phyloP scores from a whole-genome alignment of 345 rosid genomes.

The Gynandropsis gynandra region DNA sequence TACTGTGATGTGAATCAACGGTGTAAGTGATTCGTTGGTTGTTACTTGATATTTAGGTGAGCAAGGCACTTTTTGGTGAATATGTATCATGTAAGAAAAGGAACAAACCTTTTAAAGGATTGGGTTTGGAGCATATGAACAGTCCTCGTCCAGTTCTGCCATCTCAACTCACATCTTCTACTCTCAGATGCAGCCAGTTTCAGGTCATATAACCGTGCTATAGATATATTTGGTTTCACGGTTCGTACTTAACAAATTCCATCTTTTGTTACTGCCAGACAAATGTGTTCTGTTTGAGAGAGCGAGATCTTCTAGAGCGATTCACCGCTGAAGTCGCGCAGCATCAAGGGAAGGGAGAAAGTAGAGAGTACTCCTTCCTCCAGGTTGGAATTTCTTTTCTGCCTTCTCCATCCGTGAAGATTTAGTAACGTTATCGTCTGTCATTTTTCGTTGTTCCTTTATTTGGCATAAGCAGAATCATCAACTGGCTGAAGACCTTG shows the following conservation, averaged over 20 bases:
- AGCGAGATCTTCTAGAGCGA: slow-evolving; percentile 69
- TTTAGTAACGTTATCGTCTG: background rate
- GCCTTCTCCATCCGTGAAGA: background rate
- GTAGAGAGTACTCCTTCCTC: slow-evolving; percentile 50
- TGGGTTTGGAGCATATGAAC: slow-evolving; percentile 89
- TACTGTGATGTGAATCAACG: slow-evolving; percentile 5
- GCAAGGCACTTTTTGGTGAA: slow-evolving; percentile 88
- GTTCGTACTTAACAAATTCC: background rate
- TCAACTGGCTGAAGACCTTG: slow-evolving; percentile 82
- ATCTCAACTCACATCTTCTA: slow-evolving; percentile 52
- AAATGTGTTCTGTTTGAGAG: slow-evolving; percentile 63
- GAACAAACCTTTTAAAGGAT: slow-evolving; percentile 54
- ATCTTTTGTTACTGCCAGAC: slow-evolving; percentile 33
- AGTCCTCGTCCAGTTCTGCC: slow-evolving; percentile 55
- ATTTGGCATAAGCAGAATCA: slow-evolving; percentile 41
- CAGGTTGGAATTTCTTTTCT: slow-evolving; percentile 33
- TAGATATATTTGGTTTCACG: background rate
- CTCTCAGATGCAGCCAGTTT: slow-evolving; percentile 62
- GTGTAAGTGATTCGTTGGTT: background rate
- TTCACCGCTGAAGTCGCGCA: slow-evolving; percentile 57
- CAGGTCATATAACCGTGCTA: slow-evolving; percentile 44
- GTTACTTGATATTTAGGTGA: slow-evolving; percentile 42
- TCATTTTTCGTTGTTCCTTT: background rate
- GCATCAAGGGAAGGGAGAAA: slow-evolving; percentile 57
- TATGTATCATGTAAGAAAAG: slow-evolving; percentile 55